These are phyloP conservation scores for Iberis amara DNA, from an alignment of 441 rosid species.

Conservation along the genomic window DNA sequence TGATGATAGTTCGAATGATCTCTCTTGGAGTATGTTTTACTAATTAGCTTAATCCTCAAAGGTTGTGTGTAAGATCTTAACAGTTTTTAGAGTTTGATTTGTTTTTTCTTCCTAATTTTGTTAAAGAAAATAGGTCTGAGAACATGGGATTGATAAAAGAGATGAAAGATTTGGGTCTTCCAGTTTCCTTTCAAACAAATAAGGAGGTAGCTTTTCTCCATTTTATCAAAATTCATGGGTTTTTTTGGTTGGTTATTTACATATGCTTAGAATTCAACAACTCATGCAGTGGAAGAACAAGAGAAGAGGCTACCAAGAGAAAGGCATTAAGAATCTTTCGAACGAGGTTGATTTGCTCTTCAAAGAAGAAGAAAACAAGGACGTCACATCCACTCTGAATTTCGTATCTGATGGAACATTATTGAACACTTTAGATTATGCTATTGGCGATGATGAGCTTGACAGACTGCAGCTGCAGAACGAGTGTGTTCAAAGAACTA, in stretches of 20 bases:
- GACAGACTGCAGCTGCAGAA: conserved; percentile 26
- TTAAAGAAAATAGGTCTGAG: conserved; percentile 35
- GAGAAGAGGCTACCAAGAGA: conserved; percentile 33
- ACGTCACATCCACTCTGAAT: conserved; percentile 16
- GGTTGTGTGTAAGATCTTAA: not conserved
- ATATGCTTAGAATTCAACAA: conserved; percentile 3
- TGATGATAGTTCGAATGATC: conserved; percentile 23
- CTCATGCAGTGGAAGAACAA: conserved; percentile 42
- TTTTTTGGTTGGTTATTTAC: not conserved
- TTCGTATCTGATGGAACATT: conserved; percentile 26
- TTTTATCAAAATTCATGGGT: not conserved
- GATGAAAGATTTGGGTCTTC: conserved; percentile 76
- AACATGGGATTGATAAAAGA: conserved; percentile 45
- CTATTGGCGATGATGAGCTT: conserved; percentile 27
- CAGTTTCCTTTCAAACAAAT: conserved; percentile 58
- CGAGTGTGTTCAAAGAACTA: conserved; percentile 25
- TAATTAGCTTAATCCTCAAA: not conserved
- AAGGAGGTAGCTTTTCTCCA: conserved; percentile 43
- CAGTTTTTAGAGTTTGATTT: not conserved
- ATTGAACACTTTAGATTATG: conserved; percentile 24
- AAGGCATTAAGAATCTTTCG: conserved; percentile 15
- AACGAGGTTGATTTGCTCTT: conserved; percentile 17
- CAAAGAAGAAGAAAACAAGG: conserved; percentile 26
- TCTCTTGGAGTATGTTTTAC: conserved; percentile 37
- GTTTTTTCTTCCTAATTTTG: not conserved